Evolutionary conservation across 805 yeast genomes (phyloP), one percentile per base, ranked within the genome.

Genomic region (Yarrowia osloensis): DNA sequence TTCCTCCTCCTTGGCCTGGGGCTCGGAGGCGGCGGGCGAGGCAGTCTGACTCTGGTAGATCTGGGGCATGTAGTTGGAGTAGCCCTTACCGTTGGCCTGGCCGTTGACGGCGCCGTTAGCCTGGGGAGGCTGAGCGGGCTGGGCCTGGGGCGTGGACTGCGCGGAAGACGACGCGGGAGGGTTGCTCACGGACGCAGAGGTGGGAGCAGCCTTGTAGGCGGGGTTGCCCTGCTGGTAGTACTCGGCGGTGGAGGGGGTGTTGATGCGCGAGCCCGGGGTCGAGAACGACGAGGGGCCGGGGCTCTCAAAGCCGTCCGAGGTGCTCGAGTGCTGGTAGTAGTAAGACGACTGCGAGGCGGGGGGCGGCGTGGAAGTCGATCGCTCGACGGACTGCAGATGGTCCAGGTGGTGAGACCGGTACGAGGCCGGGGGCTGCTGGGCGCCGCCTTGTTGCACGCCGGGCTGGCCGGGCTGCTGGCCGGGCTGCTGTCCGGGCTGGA

Each of bases 1-100:
- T 21, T 62, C 66, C 65, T 67, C 59, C 52, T 68, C 61, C 67
- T 67, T 69, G 40, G 54, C 50, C 31, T 68, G 65, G 49, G 54
- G 67, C 35, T 67, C 70, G 37, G 42, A 65, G 65, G 40, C 52
- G 44, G 69, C 65, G 15, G 68, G 65, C 5, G 70, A 59, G 12
- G 72, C 72, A 17, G 73, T 70, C 62, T 70, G 71, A 21, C 71
- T 71, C 67, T 70, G 61, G 33, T 68, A 57, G 46, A 71, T 69
- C 59, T 69, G 66, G 7, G 73, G 72, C 35, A 73, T 70, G 57
- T 66, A 49, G 33, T 66, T 67, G 35, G 65, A 69, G 44, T 70
- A 72, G 33, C 67, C 55, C 62, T 59, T 57, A 29, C 63, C 55
- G 31, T 65, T 67, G 49, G 69, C 62, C 67, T 59, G 69, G 17